Base-by-base conservation (phyloP, 805 yeast species). In the Wickerhamiella parazyma region DNA sequence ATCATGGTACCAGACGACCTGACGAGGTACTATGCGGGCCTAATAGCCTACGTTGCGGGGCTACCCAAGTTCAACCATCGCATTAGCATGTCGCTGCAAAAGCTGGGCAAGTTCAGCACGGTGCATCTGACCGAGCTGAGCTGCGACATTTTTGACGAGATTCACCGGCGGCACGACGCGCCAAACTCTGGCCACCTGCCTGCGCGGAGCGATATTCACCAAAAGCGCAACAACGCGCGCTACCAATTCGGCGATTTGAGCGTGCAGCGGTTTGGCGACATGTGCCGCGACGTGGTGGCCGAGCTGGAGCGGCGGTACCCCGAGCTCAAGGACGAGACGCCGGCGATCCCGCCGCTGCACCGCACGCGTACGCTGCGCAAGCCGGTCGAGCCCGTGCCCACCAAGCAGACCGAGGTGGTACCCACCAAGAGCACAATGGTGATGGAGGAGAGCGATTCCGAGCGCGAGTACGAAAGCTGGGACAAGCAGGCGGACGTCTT, bases 201-300 rank as follows among this genome's bases (percentile, higher is more conserved):
- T 33, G 87, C 94, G 5, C 74, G 75, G 53, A 68, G 73, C 6
- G 69, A 71, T 16, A 85, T 84, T 63, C 98, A 91, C 61, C 87
- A 94, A 35, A 87, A 86, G 58, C 73, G 99, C 56, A 93, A 91
- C 58, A 94, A 86, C 61, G 97, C 98, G 1, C 72, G 99, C 54
- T 83, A 83, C 60, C 89, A 87, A 63, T 70, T 91, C 52, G 80
- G 95, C 4, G 76, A 82, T 39, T 71, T 91, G 46, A 91, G 95
- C 1, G 76, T 78, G 40, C 60, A 78, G 3, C 65, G 97, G 48
- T 91, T 91, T 64, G 78, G 79, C 53, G 98, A 89, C 59, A 72
- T 91, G 58, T 94, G 85, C 16, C 78, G 81, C 46, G 99, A 91
- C 59, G 86, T 91, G 35, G 67, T 81, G 35, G 83, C 67, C 59